Percentiles rank a stretch among this genome's conserved stretches.
Evolutionary conservation across 352 stramenopile species (phyloP).

Genomic region (Pseudoperonospora humuli): DNA sequence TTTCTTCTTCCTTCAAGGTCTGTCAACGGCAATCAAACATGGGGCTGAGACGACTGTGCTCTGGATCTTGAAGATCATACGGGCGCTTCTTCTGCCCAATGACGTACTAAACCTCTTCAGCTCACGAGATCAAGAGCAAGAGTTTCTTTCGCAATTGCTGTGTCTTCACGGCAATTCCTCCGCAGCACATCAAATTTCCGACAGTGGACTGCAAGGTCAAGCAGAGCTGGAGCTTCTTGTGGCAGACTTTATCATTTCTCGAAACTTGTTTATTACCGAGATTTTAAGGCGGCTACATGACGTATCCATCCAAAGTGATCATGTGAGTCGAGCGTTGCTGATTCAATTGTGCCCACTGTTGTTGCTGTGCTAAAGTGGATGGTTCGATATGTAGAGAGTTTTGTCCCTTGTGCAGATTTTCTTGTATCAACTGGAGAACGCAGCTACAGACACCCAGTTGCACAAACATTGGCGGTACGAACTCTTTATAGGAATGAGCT

Average conservation of each 20-base stretch:
- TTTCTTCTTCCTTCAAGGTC: conserved; percentile 10
- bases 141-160: conserved; percentile 27
- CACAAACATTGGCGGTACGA: conserved; percentile 25
- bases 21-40: conserved; percentile 12
- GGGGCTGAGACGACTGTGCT: conserved; percentile 6
- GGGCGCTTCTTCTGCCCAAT: conserved; percentile 10
- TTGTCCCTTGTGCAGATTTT: conserved; percentile 25
- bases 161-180: neutral
- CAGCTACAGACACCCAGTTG: conserved; percentile 7
- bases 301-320: neutral
- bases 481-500: neutral
- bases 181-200: neutral
- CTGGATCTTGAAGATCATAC: conserved; percentile 16
- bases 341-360: conserved; percentile 1
- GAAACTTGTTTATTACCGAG: conserved; percentile 19
- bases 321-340: conserved; percentile 9
- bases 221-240: conserved; percentile 26
- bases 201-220: neutral
- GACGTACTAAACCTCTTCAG: conserved; percentile 10
- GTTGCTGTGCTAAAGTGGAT: conserved; percentile 1
- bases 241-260: conserved; percentile 26
- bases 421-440: conserved; percentile 20
- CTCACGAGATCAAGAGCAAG: conserved; percentile 17
- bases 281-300: conserved; percentile 8
- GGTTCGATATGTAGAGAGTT: conserved; percentile 6